Base-by-base conservation (phyloP, 2,329 filamentous ascomycete genomes). In the Didymella glomerata region DNA sequence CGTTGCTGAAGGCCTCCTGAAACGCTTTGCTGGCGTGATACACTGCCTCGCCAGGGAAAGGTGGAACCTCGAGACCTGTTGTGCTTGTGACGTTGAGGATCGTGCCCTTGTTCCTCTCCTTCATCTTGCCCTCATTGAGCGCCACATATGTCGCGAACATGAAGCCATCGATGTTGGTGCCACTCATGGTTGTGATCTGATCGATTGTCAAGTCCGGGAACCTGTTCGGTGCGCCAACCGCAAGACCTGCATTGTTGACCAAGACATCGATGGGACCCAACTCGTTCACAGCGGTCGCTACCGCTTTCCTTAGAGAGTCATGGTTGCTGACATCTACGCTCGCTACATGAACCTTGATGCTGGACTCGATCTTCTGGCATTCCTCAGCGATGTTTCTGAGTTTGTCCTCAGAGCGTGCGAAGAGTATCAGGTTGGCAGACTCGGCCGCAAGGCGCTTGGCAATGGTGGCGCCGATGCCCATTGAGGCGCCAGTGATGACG, bases 1-100 rank as follows among this genome's bases (percentile, higher is more conserved):
- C 76, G 54, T 85, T 83, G 0, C 79, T 80, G 60, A 85, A 84
- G 0, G 70, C 82, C 54, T 84, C 82, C 50, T 82, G 80, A 3
- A 72, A 75, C 0, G 81, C 80, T 62, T 83, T 83, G 60, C 72
- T 79, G 4, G 81, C 75, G 57, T 83, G 81, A 53, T 83, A 82
- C 9, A 84, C 80, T 0, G 80, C 77, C 62, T 84, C 82, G 13
- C 82, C 81, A 0, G 79, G 71, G 49, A 84, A 84, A 0, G 82
- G 82, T 0, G 82, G 82, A 0, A 78, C 77, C 57, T 83, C 82
- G 0, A 84, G 70, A 0, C 73, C 82, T 0, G 82, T 84, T 0
- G 77, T 76, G 0, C 79, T 82, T 0, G 82, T 81, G 13, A 84
- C 68, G 60, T 84, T 84, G 0, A 84, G 61, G 25, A 84, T 83